Base-by-base conservation (phyloP, 352 stramenopile genomes). In the Phytopythium mirpurense region DNA sequence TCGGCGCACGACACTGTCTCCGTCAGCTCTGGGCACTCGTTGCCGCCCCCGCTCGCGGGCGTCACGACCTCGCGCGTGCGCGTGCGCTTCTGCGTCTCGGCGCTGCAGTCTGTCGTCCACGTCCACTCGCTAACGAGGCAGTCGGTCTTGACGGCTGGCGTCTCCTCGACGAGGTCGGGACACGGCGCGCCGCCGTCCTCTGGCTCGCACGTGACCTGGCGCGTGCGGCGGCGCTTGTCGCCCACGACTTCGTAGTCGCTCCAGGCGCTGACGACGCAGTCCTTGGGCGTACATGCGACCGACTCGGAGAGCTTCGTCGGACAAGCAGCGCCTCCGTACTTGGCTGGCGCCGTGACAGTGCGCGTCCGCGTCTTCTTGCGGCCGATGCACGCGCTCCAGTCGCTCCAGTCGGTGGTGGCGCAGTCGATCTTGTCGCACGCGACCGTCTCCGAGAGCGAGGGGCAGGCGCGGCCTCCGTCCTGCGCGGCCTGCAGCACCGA, bases 341-440 rank as follows among this genome's bases (percentile, higher is more conserved):
- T 70, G 3, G 73, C 61, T 12, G 47, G 46, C 2, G 54, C 80
- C 16, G 45, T 37, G 6, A 88, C 57, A 4, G 40, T 27, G 12
- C 72, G 60, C 10, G 68, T 71, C 31, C 65, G 74, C 18, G 62
- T 65, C 51, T 72, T 73, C 27, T 68, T 59, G 35, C 55, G 56
- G 23, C 68, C 51, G 24, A 73, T 65, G 42, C 72, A 78, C 2
- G 29, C 37, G 9, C 56, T 40, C 59, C 64, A 82, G 2, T 8
- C 5, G 9, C 49, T 54, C 68, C 68, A 81, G 9, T 23, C 11
- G 8, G 66, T 52, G 11, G 82, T 48, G n/a, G 77, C 64, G 21
- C 78, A 88, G 40, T 75, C 63, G 12, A 86, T 62, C 1, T 66
- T 58, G 11, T 72, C 64, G 46, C 74, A 86, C 5, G 51, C 37